Evolutionary conservation across 495 filamentous ascomycete species (phyloP), one percentile per base, ranked within the genome.

Genomic region (Daldinia caldariorum): DNA sequence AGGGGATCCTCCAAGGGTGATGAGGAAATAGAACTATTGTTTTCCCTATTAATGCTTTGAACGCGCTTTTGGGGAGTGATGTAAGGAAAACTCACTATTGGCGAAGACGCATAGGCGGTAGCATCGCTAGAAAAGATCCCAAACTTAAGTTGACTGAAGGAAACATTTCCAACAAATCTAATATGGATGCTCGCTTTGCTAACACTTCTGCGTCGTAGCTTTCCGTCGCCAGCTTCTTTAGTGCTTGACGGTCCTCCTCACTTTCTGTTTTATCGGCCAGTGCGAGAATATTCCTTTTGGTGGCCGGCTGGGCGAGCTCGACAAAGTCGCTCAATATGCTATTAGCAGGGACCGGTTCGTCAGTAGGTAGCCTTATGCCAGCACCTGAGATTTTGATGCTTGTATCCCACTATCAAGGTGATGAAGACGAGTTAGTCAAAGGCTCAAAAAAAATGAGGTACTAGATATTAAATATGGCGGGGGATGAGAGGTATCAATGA

Each of bases 241-340:
- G 61, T 9, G 31, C 59, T 18, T 43, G 41, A 10, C 67, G 60
- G 1, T 66, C 68, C 0, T 69, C 71, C 35, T 61, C 51, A 16
- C 49, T 70, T 12, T 69, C 49, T 10, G 77, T 62, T 7, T 63
- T 63, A 14, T 67, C 61, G 1, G 74, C 74, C 18, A 79, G 61
- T 8, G 59, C 58, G 18, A 61, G 67, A 10, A 79, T 61, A 31
- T 77, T 76, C 18, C 77, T 71, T 16, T 71, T 74, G 14, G 87
- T 88, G 0, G 87, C 89, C 0, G 88, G 87, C 26, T 87, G 85
- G n/a, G 80, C 83, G 18, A 92, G 82, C 69, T 92, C 90, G 22
- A 92, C 85, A 63, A 89, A 90, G 31, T 83, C 82, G 14, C 83
- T 80, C 29, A 92, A 78, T 4, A 91, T 79, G 54, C 86, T 86